Evolutionary conservation across 768 basidiomycete genomes (phyloP), one percentile per base, ranked within the genome.

Genomic region (Tylopilus subfusipes): DNA sequence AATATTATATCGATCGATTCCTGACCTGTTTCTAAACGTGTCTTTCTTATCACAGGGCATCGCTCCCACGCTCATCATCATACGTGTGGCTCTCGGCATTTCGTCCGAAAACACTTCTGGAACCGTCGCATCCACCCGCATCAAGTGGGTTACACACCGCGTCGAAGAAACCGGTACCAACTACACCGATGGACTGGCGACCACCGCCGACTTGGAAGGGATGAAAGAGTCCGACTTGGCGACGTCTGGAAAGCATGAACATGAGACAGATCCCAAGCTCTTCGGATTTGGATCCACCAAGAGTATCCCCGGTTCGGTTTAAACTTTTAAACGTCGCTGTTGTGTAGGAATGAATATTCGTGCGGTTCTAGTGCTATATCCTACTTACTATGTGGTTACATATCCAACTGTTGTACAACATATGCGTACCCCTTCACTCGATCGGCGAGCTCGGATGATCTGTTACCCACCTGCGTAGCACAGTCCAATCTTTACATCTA

Each of bases 1-100:
- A 39, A n/a, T 16, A 6, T 29, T 16, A 36, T 36, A 13, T 40
- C 33, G 2, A n/a, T 16, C n/a, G 1, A 7, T 18, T 38, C 34
- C 8, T 9, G n/a, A n/a, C 8, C 24, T 24, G 6, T 34, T 24
- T 29, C 24, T 22, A 9, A 16, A 42, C 40, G 0, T 29, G 9
- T 19, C 42, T 9, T 33, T 33, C 39, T 44, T 45, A 31, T 50
- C 22, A 11, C 50, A 72, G 70, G 72, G 70, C 13, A 72, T 72
- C 44, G 70, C 67, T 30, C 70, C 71, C 19, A 73, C 72, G 4
- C 60, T 72, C 8, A 72, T 72, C 61, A 67, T 73, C 40, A 70
- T 72, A 27, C 68, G 72, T 12, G 72, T 72, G 3, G 63, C 56
- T 21, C 62, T 72, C 12, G 71, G 71, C 9, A 53, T 69, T 16